Conservation (phyloP, 148 eudicot species). For the Bassia scoparia region DNA sequence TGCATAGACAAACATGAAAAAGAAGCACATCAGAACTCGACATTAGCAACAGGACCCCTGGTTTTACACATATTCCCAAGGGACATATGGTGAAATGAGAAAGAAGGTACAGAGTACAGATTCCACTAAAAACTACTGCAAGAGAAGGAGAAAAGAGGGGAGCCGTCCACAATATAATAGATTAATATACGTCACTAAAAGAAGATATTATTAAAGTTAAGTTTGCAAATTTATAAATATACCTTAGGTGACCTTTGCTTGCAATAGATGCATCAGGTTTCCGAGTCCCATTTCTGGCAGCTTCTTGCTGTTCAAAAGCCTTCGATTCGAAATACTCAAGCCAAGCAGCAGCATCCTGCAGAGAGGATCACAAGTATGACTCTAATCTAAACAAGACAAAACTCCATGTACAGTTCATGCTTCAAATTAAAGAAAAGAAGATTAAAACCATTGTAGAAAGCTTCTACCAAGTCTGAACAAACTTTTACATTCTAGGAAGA, state of each 20-base stretch:
- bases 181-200: conserved; percentile 3
- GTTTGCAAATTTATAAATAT: conserved; percentile 15
- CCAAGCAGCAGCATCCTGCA: conserved; percentile 99
- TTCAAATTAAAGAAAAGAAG: background rate
- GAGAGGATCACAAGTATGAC: conserved; percentile 16
- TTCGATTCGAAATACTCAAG: conserved; percentile 99
- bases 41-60: background rate
- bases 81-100: background rate
- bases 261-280: conserved; percentile 99
- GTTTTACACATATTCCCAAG: background rate
- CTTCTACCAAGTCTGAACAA: background rate
- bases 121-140: background rate
- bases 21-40: background rate
- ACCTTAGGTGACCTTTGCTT: conserved; percentile 99
- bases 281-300: conserved; percentile 93
- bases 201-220: conserved; percentile 13
- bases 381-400: background rate
- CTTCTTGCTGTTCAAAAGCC: conserved; percentile 99
- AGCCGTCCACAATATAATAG: too few species aligned
- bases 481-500: background rate
- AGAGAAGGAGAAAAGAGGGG: background rate
- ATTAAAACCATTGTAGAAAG: background rate
- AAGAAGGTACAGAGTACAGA: background rate
- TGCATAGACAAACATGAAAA: background rate
- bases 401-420: background rate